Evolutionary conservation across 2,329 filamentous ascomycete species (phyloP).

Genomic region (Cladosporium sp.): DNA sequence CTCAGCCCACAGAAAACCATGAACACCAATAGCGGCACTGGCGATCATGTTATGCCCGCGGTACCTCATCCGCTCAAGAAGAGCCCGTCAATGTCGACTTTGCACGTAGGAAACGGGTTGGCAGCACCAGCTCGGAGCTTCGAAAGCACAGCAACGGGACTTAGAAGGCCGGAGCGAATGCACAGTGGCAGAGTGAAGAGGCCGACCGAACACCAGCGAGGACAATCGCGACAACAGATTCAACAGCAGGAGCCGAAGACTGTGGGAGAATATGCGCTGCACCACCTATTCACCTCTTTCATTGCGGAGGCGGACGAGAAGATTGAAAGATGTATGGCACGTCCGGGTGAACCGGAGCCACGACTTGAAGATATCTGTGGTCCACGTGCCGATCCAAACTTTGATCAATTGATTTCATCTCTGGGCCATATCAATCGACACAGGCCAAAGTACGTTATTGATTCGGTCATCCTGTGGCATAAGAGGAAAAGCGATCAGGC

Average conservation of each 20-base stretch:
- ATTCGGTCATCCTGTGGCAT: conserved; percentile 97
- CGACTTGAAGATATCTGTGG: conserved; percentile 89
- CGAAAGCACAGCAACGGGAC: conserved; percentile 25
- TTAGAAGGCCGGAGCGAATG: conserved; percentile 45
- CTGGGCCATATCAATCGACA: conserved; percentile 91
- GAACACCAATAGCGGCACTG: conserved; percentile 22
- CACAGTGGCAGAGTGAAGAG: conserved; percentile 64
- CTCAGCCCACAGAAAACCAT: conserved; percentile 64
- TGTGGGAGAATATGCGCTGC: conserved; percentile 95
- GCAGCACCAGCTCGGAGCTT: conserved; percentile 29
- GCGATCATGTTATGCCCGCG: conserved; percentile 9
- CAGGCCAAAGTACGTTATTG: conserved; percentile 92
- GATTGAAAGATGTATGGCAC: conserved; percentile 81
- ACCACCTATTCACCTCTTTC: conserved; percentile 95
- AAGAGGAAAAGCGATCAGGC: conserved; percentile 93
- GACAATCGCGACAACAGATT: conserved; percentile 62
- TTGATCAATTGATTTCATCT: conserved; percentile 91
- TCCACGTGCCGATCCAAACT: conserved; percentile 79
- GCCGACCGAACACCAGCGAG: conserved; percentile 73
- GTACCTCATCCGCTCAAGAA: conserved; percentile 27
- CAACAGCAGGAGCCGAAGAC: conserved; percentile 77
- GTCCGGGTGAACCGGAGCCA: conserved; percentile 76
- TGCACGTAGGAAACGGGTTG: conserved; percentile 28
- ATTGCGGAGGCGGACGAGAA: conserved; percentile 96
- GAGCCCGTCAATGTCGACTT: conserved; percentile 35